A percentile compares a stretch with the other conserved stretches of the same genome.
Conservation (phyloP, 75 land plant genomes). For the Pinus tabuliformis region DNA sequence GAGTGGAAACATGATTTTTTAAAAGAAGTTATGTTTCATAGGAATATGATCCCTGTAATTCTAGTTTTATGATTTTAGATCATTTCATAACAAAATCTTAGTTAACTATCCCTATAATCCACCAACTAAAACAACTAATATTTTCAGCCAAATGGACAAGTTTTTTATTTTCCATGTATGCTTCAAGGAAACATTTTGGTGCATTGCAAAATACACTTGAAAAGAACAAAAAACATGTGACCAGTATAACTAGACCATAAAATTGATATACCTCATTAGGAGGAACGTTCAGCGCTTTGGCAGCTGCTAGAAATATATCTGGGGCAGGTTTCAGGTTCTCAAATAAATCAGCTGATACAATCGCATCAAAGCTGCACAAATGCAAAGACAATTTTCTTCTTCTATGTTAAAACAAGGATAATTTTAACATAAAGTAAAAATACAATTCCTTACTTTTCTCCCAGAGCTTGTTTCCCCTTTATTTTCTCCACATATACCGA, state of each 20-base stretch:
- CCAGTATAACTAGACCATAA: neutral
- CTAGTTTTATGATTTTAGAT: neutral
- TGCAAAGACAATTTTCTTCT: neutral
- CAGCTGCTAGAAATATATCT: conserved; percentile 95
- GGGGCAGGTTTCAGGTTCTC: conserved; percentile 97
- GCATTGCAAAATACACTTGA: conserved; percentile 1
- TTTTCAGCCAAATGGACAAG: neutral
- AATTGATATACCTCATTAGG: conserved; percentile 65
- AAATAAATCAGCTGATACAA: conserved; percentile 96
- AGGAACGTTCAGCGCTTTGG: conserved; percentile 71
- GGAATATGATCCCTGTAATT: neutral
- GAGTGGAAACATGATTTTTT: no score
- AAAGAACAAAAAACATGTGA: neutral
- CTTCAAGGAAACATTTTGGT: conserved; percentile 3
- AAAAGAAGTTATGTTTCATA: neutral
- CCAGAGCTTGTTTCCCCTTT: neutral
- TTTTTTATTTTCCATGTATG: neutral
- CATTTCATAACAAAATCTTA: neutral
- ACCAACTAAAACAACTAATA: neutral
- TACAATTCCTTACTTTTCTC: neutral
- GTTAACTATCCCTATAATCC: neutral
- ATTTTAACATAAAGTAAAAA: neutral
- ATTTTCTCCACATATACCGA: neutral
- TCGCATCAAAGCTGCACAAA: conserved; percentile 86
- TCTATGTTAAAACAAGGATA: neutral